Conservation (phyloP, 768 basidiomycete genomes). For the Cyclocybe cylindracea region DNA sequence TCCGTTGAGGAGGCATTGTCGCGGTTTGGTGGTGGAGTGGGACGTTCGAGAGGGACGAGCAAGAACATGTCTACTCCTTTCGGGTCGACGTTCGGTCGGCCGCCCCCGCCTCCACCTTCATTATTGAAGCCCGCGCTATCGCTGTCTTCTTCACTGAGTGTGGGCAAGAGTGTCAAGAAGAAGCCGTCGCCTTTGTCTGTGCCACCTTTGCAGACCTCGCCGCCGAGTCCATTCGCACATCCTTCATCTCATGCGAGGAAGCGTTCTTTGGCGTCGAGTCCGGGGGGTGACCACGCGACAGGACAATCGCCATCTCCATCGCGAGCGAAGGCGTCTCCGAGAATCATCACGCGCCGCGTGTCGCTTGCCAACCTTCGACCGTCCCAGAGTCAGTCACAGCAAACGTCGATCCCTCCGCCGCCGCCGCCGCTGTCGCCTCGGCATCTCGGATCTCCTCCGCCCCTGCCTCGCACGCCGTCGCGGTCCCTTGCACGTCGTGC, state of each 20-base stretch:
- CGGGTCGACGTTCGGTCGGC: not conserved
- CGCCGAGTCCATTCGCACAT: slow-evolving; percentile 12
- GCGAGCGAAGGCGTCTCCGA: not conserved
- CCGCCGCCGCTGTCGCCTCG: slow-evolving; percentile 15
- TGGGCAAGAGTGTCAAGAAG: slow-evolving; percentile 20
- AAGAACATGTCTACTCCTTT: slow-evolving; percentile 6
- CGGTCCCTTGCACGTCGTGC: slow-evolving; percentile 3
- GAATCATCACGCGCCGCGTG: slow-evolving; percentile 11
- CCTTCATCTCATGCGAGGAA: too few species aligned
- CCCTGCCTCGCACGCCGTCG: not conserved
- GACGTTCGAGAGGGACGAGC: slow-evolving; percentile 16
- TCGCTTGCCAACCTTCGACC: slow-evolving; percentile 18
- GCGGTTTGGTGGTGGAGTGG: slow-evolving; percentile 34
- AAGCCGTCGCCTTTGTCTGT: slow-evolving; percentile 30
- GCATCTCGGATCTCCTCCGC: not conserved
- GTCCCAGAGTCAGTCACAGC: slow-evolving; percentile 4
- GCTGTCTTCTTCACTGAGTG: slow-evolving; percentile 2
- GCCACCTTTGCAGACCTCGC: slow-evolving; percentile 17
- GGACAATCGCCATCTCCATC: not conserved
- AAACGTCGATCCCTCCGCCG: slow-evolving; percentile 1
- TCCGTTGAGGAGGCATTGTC: slow-evolving; percentile 45
- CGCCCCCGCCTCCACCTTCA: slow-evolving; percentile 4
- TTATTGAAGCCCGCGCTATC: slow-evolving; percentile 19
- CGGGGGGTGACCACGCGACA: too few species aligned
- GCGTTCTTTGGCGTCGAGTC: too few species aligned